phyloP scores from a whole-genome alignment of 768 basidiomycete genomes.

The Suillus discolor region DNA sequence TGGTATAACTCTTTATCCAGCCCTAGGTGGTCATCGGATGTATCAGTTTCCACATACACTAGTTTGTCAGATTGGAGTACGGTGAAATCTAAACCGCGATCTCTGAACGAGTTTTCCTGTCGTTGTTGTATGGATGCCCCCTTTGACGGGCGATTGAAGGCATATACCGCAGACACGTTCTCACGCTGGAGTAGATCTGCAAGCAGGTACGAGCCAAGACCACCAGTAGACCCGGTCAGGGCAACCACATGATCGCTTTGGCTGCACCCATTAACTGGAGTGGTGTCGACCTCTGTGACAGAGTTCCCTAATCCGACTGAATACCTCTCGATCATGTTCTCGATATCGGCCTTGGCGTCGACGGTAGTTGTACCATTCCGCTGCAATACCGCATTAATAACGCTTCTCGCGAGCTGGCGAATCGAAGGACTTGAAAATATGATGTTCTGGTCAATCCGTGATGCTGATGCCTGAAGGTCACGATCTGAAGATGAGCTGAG shows the following conservation, averaged over 20 bases:
- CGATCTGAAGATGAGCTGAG: slow-evolving; percentile 33
- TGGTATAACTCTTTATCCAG: slow-evolving; percentile 24
- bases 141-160: slow-evolving; percentile 33
- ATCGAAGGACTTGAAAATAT: slow-evolving; percentile 45
- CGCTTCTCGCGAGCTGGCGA: slow-evolving; percentile 31
- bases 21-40: slow-evolving; percentile 30
- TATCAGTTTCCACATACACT: slow-evolving; percentile 37
- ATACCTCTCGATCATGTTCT: slow-evolving; percentile 45
- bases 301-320: slow-evolving; percentile 19
- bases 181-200: slow-evolving; percentile 25
- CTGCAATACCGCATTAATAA: slow-evolving; percentile 13
- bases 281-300: slow-evolving; percentile 12
- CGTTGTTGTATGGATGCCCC: slow-evolving; percentile 24
- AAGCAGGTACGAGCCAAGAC: slow-evolving; percentile 40
- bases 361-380: not conserved
- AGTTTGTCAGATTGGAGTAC: slow-evolving; percentile 35
- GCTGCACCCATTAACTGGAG: not conserved
- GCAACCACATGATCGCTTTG: slow-evolving; percentile 27
- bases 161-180: slow-evolving; percentile 32
- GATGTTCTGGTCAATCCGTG: slow-evolving; percentile 30
- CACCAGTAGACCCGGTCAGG: slow-evolving; percentile 44
- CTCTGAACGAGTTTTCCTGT: slow-evolving; percentile 31
- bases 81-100: slow-evolving; percentile 30
- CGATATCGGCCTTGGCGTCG: slow-evolving; percentile 28
- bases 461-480: slow-evolving; percentile 27